Evolutionary conservation across 2,329 filamentous ascomycete genomes (phyloP), one percentile per base, ranked within the genome.

Genomic region (Ramularia endophylla): DNA sequence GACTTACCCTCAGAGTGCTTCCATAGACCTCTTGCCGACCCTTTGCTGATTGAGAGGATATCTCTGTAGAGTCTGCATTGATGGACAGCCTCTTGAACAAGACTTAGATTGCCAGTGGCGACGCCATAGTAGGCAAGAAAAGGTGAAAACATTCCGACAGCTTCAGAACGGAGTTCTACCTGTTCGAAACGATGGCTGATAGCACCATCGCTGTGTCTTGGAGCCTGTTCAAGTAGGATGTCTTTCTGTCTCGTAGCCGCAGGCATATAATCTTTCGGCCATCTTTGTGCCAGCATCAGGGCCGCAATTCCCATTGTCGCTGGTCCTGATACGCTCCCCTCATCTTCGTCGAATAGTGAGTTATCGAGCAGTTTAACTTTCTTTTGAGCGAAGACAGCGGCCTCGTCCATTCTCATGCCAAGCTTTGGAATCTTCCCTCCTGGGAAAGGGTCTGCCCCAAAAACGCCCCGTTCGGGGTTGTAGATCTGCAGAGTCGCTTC

Each of bases 61-160:
- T 69, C 61, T 16, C 61, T 52, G 43, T 74, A 71, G 11, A 68
- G 53, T 13, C 53, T 47, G 35, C 67, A 66, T 48, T 74, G 70
- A 9, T 50, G 31, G 8, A 68, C 55, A 2, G 66, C 62, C 41
- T 64, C 59, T n/a, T 53, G 48, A 18, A 70, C 43, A 13, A 66
- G 44, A 6, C 38, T 48, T 9, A 59, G 22, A 39, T 72, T 58
- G n/a, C 59, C 52, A 0, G 52, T 57, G 11, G 61, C 62, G 6
- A 70, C 65, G 18, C 60, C 70, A 51, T 67, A 66, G 50, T 70
- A 73, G 3, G 70, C 70, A 13, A 73, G 55, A 30, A 69, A 68
- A 1, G 72, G 71, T n/a, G 71, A 70, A 1, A 64, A 65, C 71
- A 73, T 74, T 50, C 68, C 69, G 5, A 72, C 43, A 48, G 67